Percentiles rank a stretch among this genome's conserved stretches.
Evolutionary conservation across 805 yeast species (phyloP).

Genomic region (Spathaspora boniae): DNA sequence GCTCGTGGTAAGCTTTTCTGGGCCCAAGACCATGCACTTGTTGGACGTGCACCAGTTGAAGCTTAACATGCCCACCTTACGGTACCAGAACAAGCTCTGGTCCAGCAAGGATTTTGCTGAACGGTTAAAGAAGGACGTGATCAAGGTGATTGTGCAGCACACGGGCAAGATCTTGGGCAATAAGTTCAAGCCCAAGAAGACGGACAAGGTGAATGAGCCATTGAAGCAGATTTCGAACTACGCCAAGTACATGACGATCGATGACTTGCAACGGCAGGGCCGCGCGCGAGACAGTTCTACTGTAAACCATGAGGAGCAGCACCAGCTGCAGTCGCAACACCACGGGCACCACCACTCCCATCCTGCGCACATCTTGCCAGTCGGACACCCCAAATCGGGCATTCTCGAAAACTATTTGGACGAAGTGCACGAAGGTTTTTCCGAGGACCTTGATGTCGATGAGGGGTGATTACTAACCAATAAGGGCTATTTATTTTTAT

Average conservation of each 20-base stretch:
- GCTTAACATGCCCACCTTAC: slow-evolving; percentile 59
- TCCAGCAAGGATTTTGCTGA: slow-evolving; percentile 63
- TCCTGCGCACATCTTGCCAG: too few relatives aligned
- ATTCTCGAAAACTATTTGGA: too few relatives aligned
- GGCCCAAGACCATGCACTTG: slow-evolving; percentile 63
- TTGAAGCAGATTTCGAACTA: slow-evolving; percentile 40
- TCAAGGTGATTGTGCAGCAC: slow-evolving; percentile 56
- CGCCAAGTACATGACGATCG: slow-evolving; percentile 33
- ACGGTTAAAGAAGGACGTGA: slow-evolving; percentile 59
- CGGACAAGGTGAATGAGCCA: slow-evolving; percentile 22
- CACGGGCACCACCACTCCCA: slow-evolving; percentile 11
- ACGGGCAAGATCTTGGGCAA: slow-evolving; percentile 79
- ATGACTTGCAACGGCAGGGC: slow-evolving; percentile 34
- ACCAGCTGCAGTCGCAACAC: slow-evolving; percentile 4
- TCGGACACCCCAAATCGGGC: too few relatives aligned
- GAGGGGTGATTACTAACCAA: too few relatives aligned
- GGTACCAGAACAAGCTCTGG: slow-evolving; percentile 47
- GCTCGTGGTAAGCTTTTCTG: slow-evolving; percentile 70
- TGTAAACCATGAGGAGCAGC: slow-evolving; percentile 6
- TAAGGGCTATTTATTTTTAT: too few relatives aligned
- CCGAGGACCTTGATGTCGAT: too few relatives aligned
- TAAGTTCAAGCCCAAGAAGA: slow-evolving; percentile 47
- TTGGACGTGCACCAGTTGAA: slow-evolving; percentile 75
- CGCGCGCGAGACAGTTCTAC: slow-evolving; percentile 18
- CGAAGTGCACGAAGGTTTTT: too few relatives aligned